These are phyloP conservation scores for Aspergillus nidulans DNA, from an alignment of 495 filamentous ascomycete genomes.

Conservation along the genomic window DNA sequence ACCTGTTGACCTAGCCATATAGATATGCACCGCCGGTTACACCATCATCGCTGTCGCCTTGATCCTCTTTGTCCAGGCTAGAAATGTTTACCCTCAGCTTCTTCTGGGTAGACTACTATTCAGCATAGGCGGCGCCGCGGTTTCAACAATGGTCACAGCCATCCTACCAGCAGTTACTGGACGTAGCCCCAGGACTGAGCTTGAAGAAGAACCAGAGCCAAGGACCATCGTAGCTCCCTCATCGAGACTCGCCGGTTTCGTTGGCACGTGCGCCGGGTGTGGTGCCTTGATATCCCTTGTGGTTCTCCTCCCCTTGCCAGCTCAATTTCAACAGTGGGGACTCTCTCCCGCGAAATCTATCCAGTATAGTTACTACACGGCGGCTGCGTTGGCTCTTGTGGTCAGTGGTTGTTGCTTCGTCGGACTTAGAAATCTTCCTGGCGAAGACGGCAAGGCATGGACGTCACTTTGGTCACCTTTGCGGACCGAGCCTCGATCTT, in stretches of 20 bases:
- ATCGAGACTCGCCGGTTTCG: conserved; percentile 75
- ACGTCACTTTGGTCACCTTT: conserved; percentile 32
- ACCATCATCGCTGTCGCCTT: conserved; percentile 70
- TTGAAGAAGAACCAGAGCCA: conserved; percentile 10
- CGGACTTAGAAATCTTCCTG: conserved; percentile 71
- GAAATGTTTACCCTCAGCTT: conserved; percentile 85
- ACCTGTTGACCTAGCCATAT: conserved; percentile 12
- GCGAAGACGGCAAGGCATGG: conserved; percentile 74
- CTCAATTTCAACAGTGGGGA: conserved; percentile 64
- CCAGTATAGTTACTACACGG: conserved; percentile 76
- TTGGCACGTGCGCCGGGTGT: conserved; percentile 87
- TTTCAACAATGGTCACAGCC: conserved; percentile 97
- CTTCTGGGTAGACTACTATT: conserved; percentile 83
- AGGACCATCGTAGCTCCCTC: conserved; percentile 35
- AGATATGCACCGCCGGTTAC: conserved; percentile 77
- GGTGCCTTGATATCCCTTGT: conserved; percentile 80
- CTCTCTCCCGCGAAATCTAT: conserved; percentile 65
- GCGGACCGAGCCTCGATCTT: neutral
- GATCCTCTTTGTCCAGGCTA: conserved; percentile 76
- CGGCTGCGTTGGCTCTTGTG: conserved; percentile 64
- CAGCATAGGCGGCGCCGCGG: conserved; percentile 83
- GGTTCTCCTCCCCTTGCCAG: conserved; percentile 82
- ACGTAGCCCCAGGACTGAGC: conserved; percentile 39
- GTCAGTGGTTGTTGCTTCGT: conserved; percentile 73
- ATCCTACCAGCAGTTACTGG: conserved; percentile 81